Conservation (phyloP, 2,329 filamentous ascomycete species). For the Aureobasidium uvarum region DNA sequence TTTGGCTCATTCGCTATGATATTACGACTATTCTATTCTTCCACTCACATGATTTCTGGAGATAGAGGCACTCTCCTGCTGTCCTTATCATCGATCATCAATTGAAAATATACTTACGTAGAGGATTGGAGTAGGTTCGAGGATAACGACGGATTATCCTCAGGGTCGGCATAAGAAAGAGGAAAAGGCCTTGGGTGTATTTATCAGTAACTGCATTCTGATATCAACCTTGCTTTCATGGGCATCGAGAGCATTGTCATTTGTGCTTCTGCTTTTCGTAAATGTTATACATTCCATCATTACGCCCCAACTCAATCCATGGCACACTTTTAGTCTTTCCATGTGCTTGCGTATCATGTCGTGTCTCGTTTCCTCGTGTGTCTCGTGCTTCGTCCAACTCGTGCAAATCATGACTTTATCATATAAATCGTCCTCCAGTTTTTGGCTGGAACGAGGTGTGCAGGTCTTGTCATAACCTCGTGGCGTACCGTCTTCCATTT, state of each 20-base stretch:
- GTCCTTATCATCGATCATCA: no score
- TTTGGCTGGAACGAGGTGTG: no score
- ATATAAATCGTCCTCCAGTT: no score
- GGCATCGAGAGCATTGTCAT: neutral
- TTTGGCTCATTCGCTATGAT: neutral
- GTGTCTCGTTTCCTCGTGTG: neutral
- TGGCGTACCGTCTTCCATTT: neutral
- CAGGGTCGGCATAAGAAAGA: no score
- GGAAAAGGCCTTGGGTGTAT: neutral
- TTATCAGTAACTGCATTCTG: neutral
- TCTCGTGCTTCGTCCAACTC: neutral
- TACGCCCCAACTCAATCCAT: neutral
- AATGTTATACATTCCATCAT: neutral
- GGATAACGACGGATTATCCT: no score
- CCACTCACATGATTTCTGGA: no score
- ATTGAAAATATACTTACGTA: no score
- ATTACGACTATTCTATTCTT: neutral
- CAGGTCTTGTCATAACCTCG: neutral
- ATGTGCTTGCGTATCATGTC: neutral
- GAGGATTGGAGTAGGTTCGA: no score
- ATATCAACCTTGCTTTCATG: neutral
- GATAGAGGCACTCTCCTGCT: no score
- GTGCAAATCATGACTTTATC: neutral
- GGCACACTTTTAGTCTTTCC: neutral
- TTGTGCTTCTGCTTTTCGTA: neutral